Evolutionary conservation across 257 asterid species (phyloP), one percentile per base, ranked within the genome.

Genomic region (Capsicum baccatum): DNA sequence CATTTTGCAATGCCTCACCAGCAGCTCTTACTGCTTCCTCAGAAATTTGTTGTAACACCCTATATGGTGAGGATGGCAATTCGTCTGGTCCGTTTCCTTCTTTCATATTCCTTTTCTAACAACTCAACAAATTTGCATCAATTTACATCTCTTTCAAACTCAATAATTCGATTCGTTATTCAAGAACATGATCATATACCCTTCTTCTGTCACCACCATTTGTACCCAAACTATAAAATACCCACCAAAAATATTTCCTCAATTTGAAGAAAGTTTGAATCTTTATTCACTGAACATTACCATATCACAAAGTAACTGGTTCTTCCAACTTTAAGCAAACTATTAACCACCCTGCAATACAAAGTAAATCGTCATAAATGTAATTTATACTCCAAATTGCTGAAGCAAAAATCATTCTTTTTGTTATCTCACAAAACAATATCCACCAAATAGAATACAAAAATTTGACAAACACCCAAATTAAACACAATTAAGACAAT

Each of bases 11-110:
- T 63, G 92, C 92, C 88, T 90, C 94, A 35, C 92, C 92, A 15
- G 95, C 91, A 82, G 85, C 87, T 87, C 92, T 89, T 73, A 91
- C 94, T 50, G 92, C 94, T 85, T 89, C 94, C 86, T 88, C 92
- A 3, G 96, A 88, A 48, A 88, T 79, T 47, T 89, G 91, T 69
- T 90, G 93, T 56, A 91, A 90, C 71, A 88, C 94, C 85, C 89
- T 90, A 50, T 87, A 86, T 8, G 95, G 93, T 2, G 98, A 91
- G 54, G 92, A 85, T 64, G 92, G 91, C 73, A 89, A 88, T 42
- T 90, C 94, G 0, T 91, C 93, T 69, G 79, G 85, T 76, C 76
- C 37, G 37, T 86, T 87, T 56, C 84, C 89, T 39, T 85, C 88
- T 79, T 89, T 93, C 83, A 76, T 79, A 85, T 82, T 74, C 92